Conservation (phyloP, 2,329 filamentous ascomycete species). For the Colletotrichum tropicale region DNA sequence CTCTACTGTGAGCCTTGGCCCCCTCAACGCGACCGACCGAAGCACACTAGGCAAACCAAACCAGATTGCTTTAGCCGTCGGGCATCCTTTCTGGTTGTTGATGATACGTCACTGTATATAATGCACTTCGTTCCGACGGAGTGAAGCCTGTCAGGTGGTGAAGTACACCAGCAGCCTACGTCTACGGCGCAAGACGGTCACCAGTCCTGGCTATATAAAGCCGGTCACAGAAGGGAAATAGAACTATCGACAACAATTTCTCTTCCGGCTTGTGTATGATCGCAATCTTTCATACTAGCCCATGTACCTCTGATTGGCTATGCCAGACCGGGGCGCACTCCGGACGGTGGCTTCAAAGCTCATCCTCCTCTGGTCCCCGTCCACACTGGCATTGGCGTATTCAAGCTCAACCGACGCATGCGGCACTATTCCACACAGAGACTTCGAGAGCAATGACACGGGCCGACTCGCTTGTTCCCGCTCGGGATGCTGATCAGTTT, state of each 20-base stretch:
- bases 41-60: background rate
- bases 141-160: too few relatives aligned
- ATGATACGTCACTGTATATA: rapidly evolving
- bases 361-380: background rate
- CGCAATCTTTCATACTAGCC: too few relatives aligned
- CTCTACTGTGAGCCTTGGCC: background rate
- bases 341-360: background rate
- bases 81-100: rapidly evolving
- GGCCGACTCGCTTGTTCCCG: too few relatives aligned
- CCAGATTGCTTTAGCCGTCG: background rate
- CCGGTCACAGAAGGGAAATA: too few relatives aligned
- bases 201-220: background rate
- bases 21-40: too few relatives aligned
- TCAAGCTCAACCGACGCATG: background rate
- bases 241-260: too few relatives aligned
- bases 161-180: background rate
- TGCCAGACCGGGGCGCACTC: background rate
- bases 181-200: background rate
- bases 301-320: background rate
- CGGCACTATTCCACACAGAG: background rate
- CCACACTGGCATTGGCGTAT: background rate
- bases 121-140: too few relatives aligned
- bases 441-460: background rate
- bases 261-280: too few relatives aligned
- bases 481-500: background rate